phyloP scores from a whole-genome alignment of 345 rosid genomes.

The Gossypium mustelinum region DNA sequence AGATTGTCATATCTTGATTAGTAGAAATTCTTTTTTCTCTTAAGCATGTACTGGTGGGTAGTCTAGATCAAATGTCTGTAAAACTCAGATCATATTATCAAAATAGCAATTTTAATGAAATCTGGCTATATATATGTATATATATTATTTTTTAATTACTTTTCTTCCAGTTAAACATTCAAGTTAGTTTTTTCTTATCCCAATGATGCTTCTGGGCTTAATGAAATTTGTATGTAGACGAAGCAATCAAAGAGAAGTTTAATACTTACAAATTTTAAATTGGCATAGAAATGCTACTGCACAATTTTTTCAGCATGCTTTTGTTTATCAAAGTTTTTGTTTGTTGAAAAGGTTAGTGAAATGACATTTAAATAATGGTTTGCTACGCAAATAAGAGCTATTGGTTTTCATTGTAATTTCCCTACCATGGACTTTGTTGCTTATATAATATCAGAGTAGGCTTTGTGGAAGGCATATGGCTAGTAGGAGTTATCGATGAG shows the following conservation, averaged over 20 bases:
- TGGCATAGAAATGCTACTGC: background rate
- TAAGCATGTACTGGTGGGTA: background rate
- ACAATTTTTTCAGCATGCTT: background rate
- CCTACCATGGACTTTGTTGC: slow-evolving; percentile 21
- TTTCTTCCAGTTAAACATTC: too few species aligned
- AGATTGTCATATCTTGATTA: background rate
- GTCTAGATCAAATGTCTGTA: background rate
- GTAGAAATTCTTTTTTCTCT: background rate
- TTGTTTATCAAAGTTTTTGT: background rate
- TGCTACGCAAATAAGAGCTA: background rate
- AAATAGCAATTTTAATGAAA: too few species aligned
- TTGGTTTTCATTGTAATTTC: background rate
- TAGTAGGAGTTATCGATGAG: slow-evolving; percentile 75
- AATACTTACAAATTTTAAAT: background rate
- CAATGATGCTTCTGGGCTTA: too few species aligned
- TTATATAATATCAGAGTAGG: slow-evolving; percentile 49
- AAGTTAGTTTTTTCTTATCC: too few species aligned
- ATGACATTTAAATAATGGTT: background rate
- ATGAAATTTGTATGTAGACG: too few species aligned
- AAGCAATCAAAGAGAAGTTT: background rate
- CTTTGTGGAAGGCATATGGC: slow-evolving; percentile 55
- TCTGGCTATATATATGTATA: background rate
- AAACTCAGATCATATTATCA: background rate
- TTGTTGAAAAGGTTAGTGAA: background rate
- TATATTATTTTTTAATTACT: too few species aligned